Conservation (phyloP, 345 rosid species). For the Streptanthus diversifolius region DNA sequence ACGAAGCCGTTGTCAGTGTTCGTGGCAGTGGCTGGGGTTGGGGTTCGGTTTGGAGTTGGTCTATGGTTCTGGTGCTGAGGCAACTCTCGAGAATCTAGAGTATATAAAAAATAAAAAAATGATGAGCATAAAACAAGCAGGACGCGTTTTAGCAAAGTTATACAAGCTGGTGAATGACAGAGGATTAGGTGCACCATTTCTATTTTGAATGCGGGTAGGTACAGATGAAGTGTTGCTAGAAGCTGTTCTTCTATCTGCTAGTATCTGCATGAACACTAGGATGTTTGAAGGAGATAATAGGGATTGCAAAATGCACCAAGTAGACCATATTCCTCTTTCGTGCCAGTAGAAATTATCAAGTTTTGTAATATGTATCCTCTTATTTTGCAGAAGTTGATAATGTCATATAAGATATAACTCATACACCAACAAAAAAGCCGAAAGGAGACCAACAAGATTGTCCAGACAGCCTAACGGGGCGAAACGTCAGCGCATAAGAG, state of each 20-base stretch:
- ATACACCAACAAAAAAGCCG: neutral
- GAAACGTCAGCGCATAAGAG: neutral
- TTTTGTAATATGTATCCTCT: neutral
- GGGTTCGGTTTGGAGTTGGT: slow-evolving; percentile 12
- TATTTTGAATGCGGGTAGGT: slow-evolving; percentile 42
- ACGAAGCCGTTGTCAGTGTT: slow-evolving; percentile 46
- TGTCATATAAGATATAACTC: neutral
- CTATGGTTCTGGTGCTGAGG: slow-evolving; percentile 41
- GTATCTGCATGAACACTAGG: slow-evolving; percentile 20
- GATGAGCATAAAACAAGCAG: slow-evolving; percentile 9
- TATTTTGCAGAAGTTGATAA: neutral
- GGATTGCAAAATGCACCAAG: neutral
- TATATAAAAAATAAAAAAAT: too few species aligned
- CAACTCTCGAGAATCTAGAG: slow-evolving; percentile 42
- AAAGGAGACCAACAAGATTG: neutral
- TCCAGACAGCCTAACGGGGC: neutral
- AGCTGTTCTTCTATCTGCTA: slow-evolving; percentile 33
- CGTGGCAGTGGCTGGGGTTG: slow-evolving; percentile 6
- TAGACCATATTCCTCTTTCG: neutral
- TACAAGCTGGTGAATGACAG: neutral
- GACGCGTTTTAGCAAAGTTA: neutral
- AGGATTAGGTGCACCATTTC: slow-evolving; percentile 35
- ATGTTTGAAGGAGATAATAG: neutral
- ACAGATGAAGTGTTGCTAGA: slow-evolving; percentile 31
- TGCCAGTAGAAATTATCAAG: neutral